These are phyloP conservation scores for Alternaria sp. DNA, from an alignment of 2,329 filamentous ascomycete genomes.

Conservation along the genomic window DNA sequence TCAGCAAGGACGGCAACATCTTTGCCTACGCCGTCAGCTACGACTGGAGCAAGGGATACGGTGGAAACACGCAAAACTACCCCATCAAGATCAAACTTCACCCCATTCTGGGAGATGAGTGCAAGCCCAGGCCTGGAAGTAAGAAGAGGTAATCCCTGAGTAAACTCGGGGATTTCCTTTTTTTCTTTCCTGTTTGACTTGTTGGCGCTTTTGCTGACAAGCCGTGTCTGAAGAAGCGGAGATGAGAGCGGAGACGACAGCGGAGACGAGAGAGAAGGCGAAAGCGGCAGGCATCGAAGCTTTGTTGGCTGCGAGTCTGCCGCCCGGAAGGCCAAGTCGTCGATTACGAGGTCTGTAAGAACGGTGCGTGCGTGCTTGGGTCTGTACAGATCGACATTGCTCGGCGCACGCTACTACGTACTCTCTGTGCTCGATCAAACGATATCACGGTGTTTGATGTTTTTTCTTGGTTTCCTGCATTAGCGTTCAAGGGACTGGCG, in stretches of 20 bases:
- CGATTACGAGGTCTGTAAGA: neutral
- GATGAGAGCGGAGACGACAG: neutral
- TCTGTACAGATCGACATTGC: neutral
- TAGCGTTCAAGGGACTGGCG: slow-evolving; percentile 2
- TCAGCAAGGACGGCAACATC: slow-evolving; percentile 78
- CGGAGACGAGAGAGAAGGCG: neutral
- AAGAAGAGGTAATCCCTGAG: slow-evolving; percentile 52
- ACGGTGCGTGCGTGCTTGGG: neutral
- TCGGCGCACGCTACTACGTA: neutral
- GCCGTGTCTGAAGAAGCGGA: neutral
- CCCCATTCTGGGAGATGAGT: slow-evolving; percentile 56
- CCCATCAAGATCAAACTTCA: slow-evolving; percentile 60
- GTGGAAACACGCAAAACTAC: slow-evolving; percentile 72
- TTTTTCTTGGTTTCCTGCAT: slow-evolving; percentile 1
- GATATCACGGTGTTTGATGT: neutral
- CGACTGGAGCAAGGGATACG: slow-evolving; percentile 98
- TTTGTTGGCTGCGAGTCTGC: neutral
- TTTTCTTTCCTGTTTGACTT: neutral
- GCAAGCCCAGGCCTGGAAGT: slow-evolving; percentile 56
- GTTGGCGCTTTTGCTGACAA: neutral
- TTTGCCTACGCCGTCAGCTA: slow-evolving; percentile 79
- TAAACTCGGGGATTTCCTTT: neutral
- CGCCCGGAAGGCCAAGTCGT: neutral
- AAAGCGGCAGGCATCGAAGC: neutral
- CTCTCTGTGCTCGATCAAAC: neutral